Conservation (phyloP, 352 stramenopile genomes). For the Pythium biforme region DNA sequence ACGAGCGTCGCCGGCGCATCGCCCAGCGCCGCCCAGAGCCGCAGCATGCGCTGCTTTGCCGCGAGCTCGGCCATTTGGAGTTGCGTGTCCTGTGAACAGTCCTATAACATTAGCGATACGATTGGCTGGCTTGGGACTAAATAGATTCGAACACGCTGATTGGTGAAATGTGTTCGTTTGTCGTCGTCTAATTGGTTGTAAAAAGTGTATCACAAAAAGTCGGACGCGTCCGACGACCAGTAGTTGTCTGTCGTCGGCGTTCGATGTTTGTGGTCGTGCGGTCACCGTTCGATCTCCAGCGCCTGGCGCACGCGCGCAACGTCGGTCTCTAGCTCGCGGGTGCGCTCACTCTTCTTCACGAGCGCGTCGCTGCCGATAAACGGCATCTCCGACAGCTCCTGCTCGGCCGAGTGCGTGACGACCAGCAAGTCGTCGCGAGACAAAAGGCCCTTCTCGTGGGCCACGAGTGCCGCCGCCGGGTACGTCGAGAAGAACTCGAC, state of each 20-base stretch:
- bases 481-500: slow-evolving; percentile 79
- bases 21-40: slow-evolving; percentile 43
- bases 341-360: slow-evolving; percentile 32
- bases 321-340: slow-evolving; percentile 43
- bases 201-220: slow-evolving; percentile 10
- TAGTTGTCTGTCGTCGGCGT: background rate
- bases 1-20: slow-evolving; percentile 36
- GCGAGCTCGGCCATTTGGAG: slow-evolving; percentile 28
- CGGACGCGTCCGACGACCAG: slow-evolving; percentile 7
- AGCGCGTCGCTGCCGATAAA: slow-evolving; percentile 45
- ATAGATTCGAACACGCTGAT: background rate
- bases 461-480: slow-evolving; percentile 50
- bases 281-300: background rate
- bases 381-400: slow-evolving; percentile 46
- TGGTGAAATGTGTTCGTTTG: background rate
- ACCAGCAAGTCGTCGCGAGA: slow-evolving; percentile 45
- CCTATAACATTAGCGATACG: too few species aligned
- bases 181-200: slow-evolving; percentile 9
- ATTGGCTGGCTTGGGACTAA: too few species aligned
- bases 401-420: slow-evolving; percentile 38
- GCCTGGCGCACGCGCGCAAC: slow-evolving; percentile 29
- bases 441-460: slow-evolving; percentile 62
- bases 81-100: too few species aligned
- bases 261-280: background rate
- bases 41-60: slow-evolving; percentile 54